These are phyloP conservation scores for Aureobasidium sp. DNA, from an alignment of 2,329 filamentous ascomycete genomes.

Conservation along the genomic window DNA sequence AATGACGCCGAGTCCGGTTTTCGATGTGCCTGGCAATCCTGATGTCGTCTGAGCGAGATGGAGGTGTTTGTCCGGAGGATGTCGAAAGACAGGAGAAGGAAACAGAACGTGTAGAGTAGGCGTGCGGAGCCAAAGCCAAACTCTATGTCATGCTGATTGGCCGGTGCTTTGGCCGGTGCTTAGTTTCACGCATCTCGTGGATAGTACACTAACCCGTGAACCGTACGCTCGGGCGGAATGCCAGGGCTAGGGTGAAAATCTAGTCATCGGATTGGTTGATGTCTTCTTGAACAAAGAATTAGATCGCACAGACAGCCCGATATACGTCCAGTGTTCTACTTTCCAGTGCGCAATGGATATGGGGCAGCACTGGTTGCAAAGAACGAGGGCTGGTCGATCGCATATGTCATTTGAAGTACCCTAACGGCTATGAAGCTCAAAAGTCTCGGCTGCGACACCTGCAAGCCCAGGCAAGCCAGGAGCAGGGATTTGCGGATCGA, in stretches of 20 bases:
- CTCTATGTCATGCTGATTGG: slow-evolving; percentile 13
- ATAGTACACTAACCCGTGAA: slow-evolving; percentile 6
- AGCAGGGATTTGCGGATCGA: slow-evolving; percentile 14
- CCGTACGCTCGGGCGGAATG: slow-evolving; percentile 12
- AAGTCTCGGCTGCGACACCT: slow-evolving; percentile 13
- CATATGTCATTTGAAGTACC: slow-evolving; percentile 3
- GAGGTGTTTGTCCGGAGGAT: slow-evolving; percentile 8
- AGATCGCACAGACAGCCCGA: background rate
- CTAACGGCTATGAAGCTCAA: slow-evolving; percentile 3
- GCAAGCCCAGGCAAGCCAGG: slow-evolving; percentile 8
- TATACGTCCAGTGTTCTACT: background rate
- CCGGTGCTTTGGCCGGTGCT: background rate
- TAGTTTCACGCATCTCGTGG: slow-evolving; percentile 15
- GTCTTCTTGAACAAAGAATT: background rate
- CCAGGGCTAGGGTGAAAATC: background rate
- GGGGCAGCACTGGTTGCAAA: background rate
- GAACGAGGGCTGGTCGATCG: background rate
- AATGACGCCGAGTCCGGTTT: background rate
- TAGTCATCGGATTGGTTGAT: background rate
- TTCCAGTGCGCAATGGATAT: background rate
- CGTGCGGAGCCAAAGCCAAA: slow-evolving; percentile 15
- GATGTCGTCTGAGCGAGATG: background rate
- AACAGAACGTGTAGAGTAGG: slow-evolving; percentile 15
- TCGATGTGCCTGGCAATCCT: background rate
- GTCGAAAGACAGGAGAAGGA: slow-evolving; percentile 15